Base-by-base conservation (phyloP, 2,329 filamentous ascomycete species). In the Cercospora beticola region DNA sequence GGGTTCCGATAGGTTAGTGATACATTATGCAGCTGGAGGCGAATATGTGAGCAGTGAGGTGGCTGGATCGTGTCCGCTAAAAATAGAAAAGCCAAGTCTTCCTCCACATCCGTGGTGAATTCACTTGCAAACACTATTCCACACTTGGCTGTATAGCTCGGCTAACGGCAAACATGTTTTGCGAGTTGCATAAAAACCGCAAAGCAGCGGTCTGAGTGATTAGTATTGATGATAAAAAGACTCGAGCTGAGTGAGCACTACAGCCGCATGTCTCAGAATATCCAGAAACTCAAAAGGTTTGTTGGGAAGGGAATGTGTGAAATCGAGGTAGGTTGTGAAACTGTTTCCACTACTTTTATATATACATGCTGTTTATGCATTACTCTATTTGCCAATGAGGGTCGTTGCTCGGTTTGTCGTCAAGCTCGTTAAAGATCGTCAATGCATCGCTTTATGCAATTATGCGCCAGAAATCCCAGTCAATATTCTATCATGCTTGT, bases 341-440 rank as follows among this genome's bases (percentile, higher is more conserved):
- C 12, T 5, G 4, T 16, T 9, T 54, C 26, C 23, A n/a, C 14
- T 54, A 40, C 16, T 40, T 40, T 40, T n/a, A 40, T 40, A 54
- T 28, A 9, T 54, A 26, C 23, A 54, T 54, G 49, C 23, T 54
- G 14, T 54, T 54, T 49, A 18, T 23, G 14, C 23, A 54, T 54
- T 54, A 54, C 23, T 16, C 23, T 28, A n/a, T 30, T 54, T 30
- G 1, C 30, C 14, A 62, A 62, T n/a, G 60, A 62, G 26, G 26
- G 60, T 62, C 60, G 18, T 62, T 33, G 36, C 36, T 62, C 60
- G 12, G 6, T 40, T 40, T 62, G n/a, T 62, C 36, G 23, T 46
- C 36, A 62, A 62, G 60, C 60, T 62, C 18, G 40, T 23, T 62
- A 62, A 62, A 46, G 60, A 62, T 49, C 23, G 60, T 62, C 23